These are phyloP conservation scores for barrel medic (Medicago truncatula) DNA, from an alignment of 306 rosid species.

Conservation along the genomic window MtrunA17r5.0-ANR NC_053048.1:44734501-44735000, in stretches of 20 bases:
- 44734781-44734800: neutral
- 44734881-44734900: slow-evolving; percentile 23
- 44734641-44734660: neutral
- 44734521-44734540: slow-evolving; percentile 14
- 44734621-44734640: slow-evolving; percentile 53
- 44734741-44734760: slow-evolving; percentile 40
- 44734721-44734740: slow-evolving; percentile 41
- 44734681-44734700: slow-evolving; percentile 41
- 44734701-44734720: slow-evolving; percentile 48
- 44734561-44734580: slow-evolving; percentile 33
- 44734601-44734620: slow-evolving; percentile 54
- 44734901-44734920: slow-evolving; percentile 22
- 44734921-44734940: slow-evolving; percentile 38
- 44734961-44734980: slow-evolving; percentile 33
- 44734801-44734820: neutral
- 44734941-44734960: slow-evolving; percentile 33
- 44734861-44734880: neutral
- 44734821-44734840: neutral
- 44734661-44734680: slow-evolving; percentile 21
- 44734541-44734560: slow-evolving; percentile 20
- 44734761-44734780: neutral
- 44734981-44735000: slow-evolving; percentile 56
- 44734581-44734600: slow-evolving; percentile 36
- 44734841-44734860: neutral
- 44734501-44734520: neutral